Evolutionary conservation across 805 yeast species (phyloP), one percentile per base, ranked within the genome.

Genomic region (Candida sonorensis): DNA sequence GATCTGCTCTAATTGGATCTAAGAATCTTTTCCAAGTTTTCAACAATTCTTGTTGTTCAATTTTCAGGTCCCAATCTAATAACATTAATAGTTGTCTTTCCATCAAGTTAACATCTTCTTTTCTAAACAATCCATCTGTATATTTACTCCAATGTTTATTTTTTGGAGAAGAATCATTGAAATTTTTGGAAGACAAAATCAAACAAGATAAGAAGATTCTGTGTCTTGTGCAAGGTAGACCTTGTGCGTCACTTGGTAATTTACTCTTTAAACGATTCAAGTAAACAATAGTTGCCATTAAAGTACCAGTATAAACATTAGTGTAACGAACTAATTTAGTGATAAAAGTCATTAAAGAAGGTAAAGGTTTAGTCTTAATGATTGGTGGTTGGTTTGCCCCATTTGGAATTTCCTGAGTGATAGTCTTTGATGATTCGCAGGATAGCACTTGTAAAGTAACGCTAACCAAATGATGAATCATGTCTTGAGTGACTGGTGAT

Each of bases 141-240:
- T 79, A 79, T 45, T 69, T 72, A 25, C 85, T 77, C 94, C 94
- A 82, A 55, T 81, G 87, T 43, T 66, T 65, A 58, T 82, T 82
- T 50, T 79, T 76, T 39, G 90, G 87, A 10, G 84, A 75, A 5
- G 81, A 74, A 52, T 82, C 94, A 57, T 82, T 81, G 63, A 78
- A 81, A 57, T 66, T 76, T 54, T 82, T 82, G 29, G 86, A 73
- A 12, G 85, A 73, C 40, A 82, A 64, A 37, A 82, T 80, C 45
- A 82, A 61, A 51, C 87, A 79, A 11, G 86, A 82, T 34, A 82
- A 65, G 44, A 82, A 75, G 38, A 82, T 78, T 44, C 94, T 65
- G 58, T 82, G 92, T 49, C 85, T 67, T 3, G 94, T 82, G 44
- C 88, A 81, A 27, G 88, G 82, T 41, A 80, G 62, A 20, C 90